A percentile compares a stretch with the other conserved stretches of the same genome.
These are phyloP conservation scores for Xylaria sp. DNA, from an alignment of 2,329 filamentous ascomycete species.

Conservation along the genomic window DNA sequence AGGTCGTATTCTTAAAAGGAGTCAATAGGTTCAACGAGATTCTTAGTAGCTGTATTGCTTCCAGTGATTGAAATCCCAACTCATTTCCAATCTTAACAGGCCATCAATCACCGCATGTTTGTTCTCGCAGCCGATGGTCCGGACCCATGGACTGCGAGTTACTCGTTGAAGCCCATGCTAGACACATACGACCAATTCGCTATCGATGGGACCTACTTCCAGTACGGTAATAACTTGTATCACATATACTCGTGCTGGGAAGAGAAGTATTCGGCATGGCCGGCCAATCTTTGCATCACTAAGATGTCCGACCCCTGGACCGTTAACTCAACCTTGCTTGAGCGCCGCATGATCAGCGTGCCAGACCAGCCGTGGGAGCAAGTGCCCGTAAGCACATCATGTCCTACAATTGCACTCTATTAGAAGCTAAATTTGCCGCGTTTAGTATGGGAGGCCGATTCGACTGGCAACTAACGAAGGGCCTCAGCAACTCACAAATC, in stretches of 20 bases:
- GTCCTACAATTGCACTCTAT: not conserved
- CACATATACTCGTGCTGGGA: conserved; percentile 54
- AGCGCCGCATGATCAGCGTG: conserved; percentile 51
- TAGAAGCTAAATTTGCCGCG: conserved; percentile 17
- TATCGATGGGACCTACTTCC: conserved; percentile 53
- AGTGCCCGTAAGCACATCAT: conserved; percentile 43
- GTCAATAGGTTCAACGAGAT: not conserved
- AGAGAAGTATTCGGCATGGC: conserved; percentile 51
- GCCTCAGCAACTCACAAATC: conserved; percentile 53
- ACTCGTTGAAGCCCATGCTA: conserved; percentile 49
- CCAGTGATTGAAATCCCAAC: not conserved
- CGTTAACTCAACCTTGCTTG: conserved; percentile 48
- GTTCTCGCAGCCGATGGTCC: conserved; percentile 49
- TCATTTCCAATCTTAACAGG: conserved; percentile 34
- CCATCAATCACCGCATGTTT: conserved; percentile 54
- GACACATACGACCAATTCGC: conserved; percentile 53
- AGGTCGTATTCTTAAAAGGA: conserved; percentile 20
- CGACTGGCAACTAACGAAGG: conserved; percentile 53
- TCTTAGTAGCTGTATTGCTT: not conserved
- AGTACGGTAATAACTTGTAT: conserved; percentile 48
- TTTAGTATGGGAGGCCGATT: conserved; percentile 49
- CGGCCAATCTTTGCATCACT: conserved; percentile 53
- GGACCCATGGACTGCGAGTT: conserved; percentile 51
- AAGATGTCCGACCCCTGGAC: conserved; percentile 52
- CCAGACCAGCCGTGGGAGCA: conserved; percentile 53